phyloP scores from a whole-genome alignment of 805 yeast genomes.

The Scheffersomyces stipitis region DNA sequence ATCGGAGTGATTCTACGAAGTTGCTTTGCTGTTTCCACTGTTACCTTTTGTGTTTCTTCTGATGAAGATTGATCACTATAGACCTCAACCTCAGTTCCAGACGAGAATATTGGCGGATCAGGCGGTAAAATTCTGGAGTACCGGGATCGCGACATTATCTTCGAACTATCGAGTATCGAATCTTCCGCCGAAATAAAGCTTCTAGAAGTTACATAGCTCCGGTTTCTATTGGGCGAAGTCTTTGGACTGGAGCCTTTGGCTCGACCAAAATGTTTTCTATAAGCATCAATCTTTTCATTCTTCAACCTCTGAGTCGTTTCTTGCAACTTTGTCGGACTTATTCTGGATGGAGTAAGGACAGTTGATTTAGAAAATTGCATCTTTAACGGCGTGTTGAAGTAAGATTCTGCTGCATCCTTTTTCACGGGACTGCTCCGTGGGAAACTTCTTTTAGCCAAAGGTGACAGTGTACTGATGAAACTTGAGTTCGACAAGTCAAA shows the following conservation, averaged over 20 bases:
- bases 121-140: constrained; percentile 15
- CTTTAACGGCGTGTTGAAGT: constrained; percentile 37
- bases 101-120: constrained; percentile 19
- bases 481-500: constrained; percentile 18
- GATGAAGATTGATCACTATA: too few species aligned
- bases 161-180: too few species aligned
- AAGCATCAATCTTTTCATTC: constrained; percentile 32
- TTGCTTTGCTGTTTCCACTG: constrained; percentile 34
- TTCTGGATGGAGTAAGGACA: constrained; percentile 25
- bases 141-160: not conserved
- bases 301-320: constrained; percentile 38
- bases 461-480: constrained; percentile 28
- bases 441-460: constrained; percentile 27
- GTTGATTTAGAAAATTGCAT: constrained; percentile 12
- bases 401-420: constrained; percentile 13
- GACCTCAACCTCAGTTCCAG: constrained; percentile 2
- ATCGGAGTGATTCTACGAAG: constrained; percentile 37
- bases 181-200: too few species aligned
- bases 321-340: constrained; percentile 37
- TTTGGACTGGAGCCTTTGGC: constrained; percentile 19
- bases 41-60: constrained; percentile 9
- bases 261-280: constrained; percentile 31
- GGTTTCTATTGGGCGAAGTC: not conserved
- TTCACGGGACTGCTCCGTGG: not conserved
- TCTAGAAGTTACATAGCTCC: too few species aligned